A percentile compares a stretch with the other conserved stretches of the same genome.
Evolutionary conservation across 1,139 yeast species (phyloP).

Genomic region (Pichia sp.): DNA sequence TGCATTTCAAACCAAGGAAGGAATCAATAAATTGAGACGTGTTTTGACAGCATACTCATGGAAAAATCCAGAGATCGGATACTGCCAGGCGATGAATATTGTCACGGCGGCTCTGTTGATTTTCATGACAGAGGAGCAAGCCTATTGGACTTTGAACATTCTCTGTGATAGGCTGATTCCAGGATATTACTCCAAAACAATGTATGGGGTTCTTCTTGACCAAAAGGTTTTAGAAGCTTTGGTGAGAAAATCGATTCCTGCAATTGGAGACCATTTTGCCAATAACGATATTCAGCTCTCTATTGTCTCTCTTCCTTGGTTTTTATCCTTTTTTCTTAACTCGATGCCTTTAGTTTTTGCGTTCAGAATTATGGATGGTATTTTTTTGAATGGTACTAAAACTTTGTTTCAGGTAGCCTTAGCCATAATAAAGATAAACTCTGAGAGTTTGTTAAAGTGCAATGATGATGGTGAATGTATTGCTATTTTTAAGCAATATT

Average conservation of each 20-base stretch:
- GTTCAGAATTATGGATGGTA: constrained; percentile 82
- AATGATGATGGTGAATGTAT: constrained; percentile 93
- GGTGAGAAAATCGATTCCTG: constrained; percentile 85
- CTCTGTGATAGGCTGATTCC: constrained; percentile 84
- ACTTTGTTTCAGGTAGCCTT: constrained; percentile 89
- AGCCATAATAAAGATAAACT: constrained; percentile 79
- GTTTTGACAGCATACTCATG: constrained; percentile 93
- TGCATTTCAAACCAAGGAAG: constrained; percentile 82
- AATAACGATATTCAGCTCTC: constrained; percentile 85
- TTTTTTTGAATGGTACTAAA: constrained; percentile 84
- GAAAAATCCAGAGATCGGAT: constrained; percentile 96
- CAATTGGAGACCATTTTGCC: constrained; percentile 75
- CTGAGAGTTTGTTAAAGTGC: constrained; percentile 69
- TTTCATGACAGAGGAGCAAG: constrained; percentile 95
- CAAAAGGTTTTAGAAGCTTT: constrained; percentile 89
- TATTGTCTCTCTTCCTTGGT: constrained; percentile 95
- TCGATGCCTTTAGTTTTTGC: constrained; percentile 95
- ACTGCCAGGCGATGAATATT: constrained; percentile 98
- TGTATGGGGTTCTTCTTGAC: constrained; percentile 94
- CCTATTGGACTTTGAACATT: constrained; percentile 85
- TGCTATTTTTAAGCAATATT: constrained; percentile 75
- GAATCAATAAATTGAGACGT: constrained; percentile 74
- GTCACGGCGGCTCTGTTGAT: constrained; percentile 90
- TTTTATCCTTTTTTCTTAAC: constrained; percentile 77
- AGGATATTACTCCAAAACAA: constrained; percentile 93